A percentile compares a stretch with the other conserved stretches of the same genome.
Evolutionary conservation across 2,329 filamentous ascomycete species (phyloP).

Genomic region (Arthrinium phaeospermum): DNA sequence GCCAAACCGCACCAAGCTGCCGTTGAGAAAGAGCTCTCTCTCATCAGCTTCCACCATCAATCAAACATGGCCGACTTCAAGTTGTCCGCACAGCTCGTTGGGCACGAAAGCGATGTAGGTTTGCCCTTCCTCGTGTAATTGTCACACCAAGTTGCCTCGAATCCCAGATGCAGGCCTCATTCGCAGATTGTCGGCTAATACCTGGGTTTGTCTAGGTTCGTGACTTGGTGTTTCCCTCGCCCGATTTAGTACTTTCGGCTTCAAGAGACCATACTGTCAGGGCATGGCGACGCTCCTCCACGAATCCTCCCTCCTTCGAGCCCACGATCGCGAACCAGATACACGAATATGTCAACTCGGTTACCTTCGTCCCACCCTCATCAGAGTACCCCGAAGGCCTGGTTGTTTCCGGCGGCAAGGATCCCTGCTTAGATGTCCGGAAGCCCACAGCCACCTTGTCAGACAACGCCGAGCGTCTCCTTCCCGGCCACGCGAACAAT

Average conservation of each 20-base stretch:
- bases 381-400: slow-evolving; percentile 76
- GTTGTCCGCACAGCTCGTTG: slow-evolving; percentile 86
- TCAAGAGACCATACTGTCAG: slow-evolving; percentile 92
- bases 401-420: slow-evolving; percentile 86
- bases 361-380: slow-evolving; percentile 77
- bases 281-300: slow-evolving; percentile 75
- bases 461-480: slow-evolving; percentile 82
- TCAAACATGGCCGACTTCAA: slow-evolving; percentile 79
- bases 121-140: neutral
- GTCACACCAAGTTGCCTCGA: neutral
- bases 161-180: neutral
- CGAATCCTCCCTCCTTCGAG: slow-evolving; percentile 74
- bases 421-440: slow-evolving; percentile 90
- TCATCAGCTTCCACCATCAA: slow-evolving; percentile 2
- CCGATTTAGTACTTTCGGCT: slow-evolving; percentile 78
- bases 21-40: neutral
- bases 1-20: slow-evolving; percentile 12
- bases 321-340: slow-evolving; percentile 80
- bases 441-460: slow-evolving; percentile 69
- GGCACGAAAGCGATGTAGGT: slow-evolving; percentile 92
- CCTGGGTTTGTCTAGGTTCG: slow-evolving; percentile 69
- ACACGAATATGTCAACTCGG: slow-evolving; percentile 84
- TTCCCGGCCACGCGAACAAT: slow-evolving; percentile 86
- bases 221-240: slow-evolving; percentile 77
- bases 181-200: neutral